Conservation (phyloP, 768 basidiomycete genomes). For the Leccinum uliginosum region DNA sequence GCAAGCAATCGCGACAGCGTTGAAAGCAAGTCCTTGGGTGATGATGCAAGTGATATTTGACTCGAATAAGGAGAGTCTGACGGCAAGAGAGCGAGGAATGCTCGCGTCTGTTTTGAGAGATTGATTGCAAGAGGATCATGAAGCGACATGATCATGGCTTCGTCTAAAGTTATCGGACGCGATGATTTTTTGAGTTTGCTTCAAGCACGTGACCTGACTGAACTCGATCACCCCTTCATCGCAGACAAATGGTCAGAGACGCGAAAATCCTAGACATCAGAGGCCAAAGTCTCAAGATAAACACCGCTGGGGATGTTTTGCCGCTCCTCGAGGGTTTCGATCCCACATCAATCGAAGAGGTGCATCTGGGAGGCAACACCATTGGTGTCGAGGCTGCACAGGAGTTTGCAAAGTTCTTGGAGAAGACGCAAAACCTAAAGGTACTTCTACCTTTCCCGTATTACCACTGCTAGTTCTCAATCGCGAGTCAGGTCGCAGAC, state of each 20-base stretch:
- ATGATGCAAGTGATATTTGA: slow-evolving; percentile 36
- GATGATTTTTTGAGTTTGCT: not conserved
- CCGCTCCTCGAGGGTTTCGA: slow-evolving; percentile 66
- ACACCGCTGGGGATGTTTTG: slow-evolving; percentile 69
- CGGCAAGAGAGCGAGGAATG: slow-evolving; percentile 43
- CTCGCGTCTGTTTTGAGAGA: slow-evolving; percentile 47
- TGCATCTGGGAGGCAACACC: slow-evolving; percentile 92
- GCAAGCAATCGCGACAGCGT: slow-evolving; percentile 59
- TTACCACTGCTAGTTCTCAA: not conserved
- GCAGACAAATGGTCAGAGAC: slow-evolving; percentile 15
- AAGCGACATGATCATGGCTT: slow-evolving; percentile 15
- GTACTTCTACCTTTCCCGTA: slow-evolving; percentile 34
- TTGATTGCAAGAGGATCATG: slow-evolving; percentile 51
- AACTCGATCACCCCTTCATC: slow-evolving; percentile 5
- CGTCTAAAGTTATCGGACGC: too few species aligned
- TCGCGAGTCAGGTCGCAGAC: slow-evolving; percentile 72
- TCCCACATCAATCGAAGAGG: slow-evolving; percentile 70
- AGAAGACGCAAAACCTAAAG: slow-evolving; percentile 62
- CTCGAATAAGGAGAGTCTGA: slow-evolving; percentile 36
- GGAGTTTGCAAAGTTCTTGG: slow-evolving; percentile 76
- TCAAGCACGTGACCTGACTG: too few species aligned
- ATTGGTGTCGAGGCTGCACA: slow-evolving; percentile 87
- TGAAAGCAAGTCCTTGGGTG: slow-evolving; percentile 42
- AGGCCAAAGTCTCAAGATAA: slow-evolving; percentile 59
- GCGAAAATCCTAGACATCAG: slow-evolving; percentile 26